A percentile compares a stretch with the other conserved stretches of the same genome.
phyloP scores from a whole-genome alignment of 805 yeast genomes.

The Groenewaldozyma tartarivorans region DNA sequence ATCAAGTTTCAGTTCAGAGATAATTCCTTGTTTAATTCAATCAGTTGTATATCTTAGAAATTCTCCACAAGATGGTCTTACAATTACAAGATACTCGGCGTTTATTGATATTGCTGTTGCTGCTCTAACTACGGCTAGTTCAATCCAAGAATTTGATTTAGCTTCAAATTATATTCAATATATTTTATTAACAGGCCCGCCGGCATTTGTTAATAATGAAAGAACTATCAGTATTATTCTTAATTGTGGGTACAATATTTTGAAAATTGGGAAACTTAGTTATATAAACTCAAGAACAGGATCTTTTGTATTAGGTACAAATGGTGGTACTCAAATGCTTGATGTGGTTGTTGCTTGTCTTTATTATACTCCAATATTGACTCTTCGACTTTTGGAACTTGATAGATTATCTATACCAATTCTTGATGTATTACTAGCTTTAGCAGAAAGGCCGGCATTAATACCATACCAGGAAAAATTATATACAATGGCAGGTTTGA shows the following conservation, averaged over 20 bases:
- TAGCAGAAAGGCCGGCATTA: neutral
- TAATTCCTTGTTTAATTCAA: constrained; percentile 58
- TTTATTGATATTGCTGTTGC: neutral
- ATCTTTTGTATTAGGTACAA: neutral
- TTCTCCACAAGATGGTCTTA: constrained; percentile 25
- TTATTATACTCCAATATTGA: neutral
- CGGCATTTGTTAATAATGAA: neutral
- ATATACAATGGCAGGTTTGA: neutral
- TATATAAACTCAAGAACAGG: neutral
- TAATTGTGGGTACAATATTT: neutral
- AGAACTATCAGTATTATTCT: no score
- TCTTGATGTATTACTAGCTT: neutral
- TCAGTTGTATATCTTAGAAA: constrained; percentile 62
- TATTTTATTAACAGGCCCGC: neutral
- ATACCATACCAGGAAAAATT: neutral
- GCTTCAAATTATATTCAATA: neutral
- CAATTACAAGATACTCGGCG: neutral
- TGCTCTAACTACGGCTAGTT: neutral
- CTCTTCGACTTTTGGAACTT: neutral
- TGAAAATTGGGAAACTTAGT: neutral
- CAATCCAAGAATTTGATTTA: neutral
- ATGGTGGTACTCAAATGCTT: neutral
- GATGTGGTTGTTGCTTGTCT: neutral
- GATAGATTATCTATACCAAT: neutral
- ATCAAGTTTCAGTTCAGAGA: constrained; percentile 58